Evolutionary conservation across 805 yeast species (phyloP).

Genomic region (Cyberlindnera galapagoensis): DNA sequence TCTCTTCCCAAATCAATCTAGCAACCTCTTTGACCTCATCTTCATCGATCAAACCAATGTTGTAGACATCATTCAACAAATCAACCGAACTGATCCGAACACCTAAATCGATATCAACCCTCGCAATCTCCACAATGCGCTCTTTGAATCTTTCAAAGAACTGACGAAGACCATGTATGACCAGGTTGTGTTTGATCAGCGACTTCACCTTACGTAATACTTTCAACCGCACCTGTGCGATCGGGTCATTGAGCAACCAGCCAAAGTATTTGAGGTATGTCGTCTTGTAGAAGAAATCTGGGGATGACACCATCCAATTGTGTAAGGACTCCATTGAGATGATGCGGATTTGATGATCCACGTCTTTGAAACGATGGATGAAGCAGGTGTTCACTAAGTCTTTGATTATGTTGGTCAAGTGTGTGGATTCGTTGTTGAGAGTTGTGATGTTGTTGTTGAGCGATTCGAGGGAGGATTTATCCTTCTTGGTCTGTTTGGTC

Average conservation of each 20-base stretch:
- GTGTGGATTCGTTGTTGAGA: conserved; percentile 43
- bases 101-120: conserved; percentile 45
- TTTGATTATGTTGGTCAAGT: conserved; percentile 48
- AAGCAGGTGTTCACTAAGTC: conserved; percentile 66
- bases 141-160: conserved; percentile 69
- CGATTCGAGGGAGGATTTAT: conserved; percentile 38
- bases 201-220: conserved; percentile 50
- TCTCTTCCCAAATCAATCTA: conserved; percentile 33
- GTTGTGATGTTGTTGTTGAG: conserved; percentile 36
- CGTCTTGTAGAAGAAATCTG: conserved; percentile 65
- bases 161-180: conserved; percentile 63
- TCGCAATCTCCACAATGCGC: conserved; percentile 59
- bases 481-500: conserved; percentile 29
- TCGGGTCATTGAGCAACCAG: conserved; percentile 75
- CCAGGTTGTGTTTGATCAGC: conserved; percentile 37
- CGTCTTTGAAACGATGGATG: conserved; percentile 73
- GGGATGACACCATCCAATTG: conserved; percentile 64
- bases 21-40: conserved; percentile 41
- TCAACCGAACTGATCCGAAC: conserved; percentile 47
- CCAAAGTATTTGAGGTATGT: conserved; percentile 73
- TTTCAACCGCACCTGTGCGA: conserved; percentile 54
- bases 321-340: conserved; percentile 62
- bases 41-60: conserved; percentile 58
- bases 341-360: conserved; percentile 62
- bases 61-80: conserved; percentile 48